phyloP scores from a whole-genome alignment of 2,329 filamentous ascomycete genomes.

The Zasmidium citrigriseum region DNA sequence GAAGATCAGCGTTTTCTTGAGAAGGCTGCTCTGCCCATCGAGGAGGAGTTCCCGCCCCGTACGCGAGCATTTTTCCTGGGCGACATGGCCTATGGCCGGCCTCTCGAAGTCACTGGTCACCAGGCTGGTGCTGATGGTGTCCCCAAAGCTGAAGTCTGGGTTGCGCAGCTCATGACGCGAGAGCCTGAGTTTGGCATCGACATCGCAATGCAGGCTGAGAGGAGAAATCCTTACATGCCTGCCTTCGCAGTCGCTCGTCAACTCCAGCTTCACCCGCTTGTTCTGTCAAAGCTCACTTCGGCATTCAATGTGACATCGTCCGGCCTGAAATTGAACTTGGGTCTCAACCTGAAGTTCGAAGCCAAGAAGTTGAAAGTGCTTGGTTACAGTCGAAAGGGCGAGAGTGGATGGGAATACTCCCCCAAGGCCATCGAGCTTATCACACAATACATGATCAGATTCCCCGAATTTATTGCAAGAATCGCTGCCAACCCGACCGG shows the following conservation, averaged over 20 bases:
- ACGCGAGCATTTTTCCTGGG: slow-evolving; percentile 91
- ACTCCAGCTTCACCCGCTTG: slow-evolving; percentile 78
- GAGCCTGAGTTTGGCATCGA: slow-evolving; percentile 80
- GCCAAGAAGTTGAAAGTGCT: slow-evolving; percentile 92
- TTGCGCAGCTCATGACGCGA: slow-evolving; percentile 70
- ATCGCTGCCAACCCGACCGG: slow-evolving; percentile 84
- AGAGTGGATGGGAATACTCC: slow-evolving; percentile 94
- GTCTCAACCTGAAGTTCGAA: slow-evolving; percentile 96
- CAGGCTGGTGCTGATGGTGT: slow-evolving; percentile 54
- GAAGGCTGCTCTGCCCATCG: slow-evolving; percentile 79
- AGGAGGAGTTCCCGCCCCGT: slow-evolving; percentile 84
- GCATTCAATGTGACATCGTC: slow-evolving; percentile 85
- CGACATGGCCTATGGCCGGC: slow-evolving; percentile 88
- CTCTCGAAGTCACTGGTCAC: slow-evolving; percentile 79
- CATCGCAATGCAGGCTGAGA: slow-evolving; percentile 71
- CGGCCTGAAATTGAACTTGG: slow-evolving; percentile 82
- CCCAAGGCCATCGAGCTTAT: slow-evolving; percentile 78
- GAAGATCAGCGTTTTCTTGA: slow-evolving; percentile 94
- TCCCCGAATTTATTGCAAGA: slow-evolving; percentile 91
- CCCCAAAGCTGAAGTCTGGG: slow-evolving; percentile 75
- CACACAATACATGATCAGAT: slow-evolving; percentile 85
- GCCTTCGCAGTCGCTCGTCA: slow-evolving; percentile 86
- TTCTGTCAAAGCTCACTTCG: slow-evolving; percentile 93
- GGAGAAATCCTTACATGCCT: slow-evolving; percentile 73
- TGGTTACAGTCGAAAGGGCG: slow-evolving; percentile 85